Conservation (phyloP, 2,329 filamentous ascomycete genomes). For the Proliferodiscus dingleyae region DNA sequence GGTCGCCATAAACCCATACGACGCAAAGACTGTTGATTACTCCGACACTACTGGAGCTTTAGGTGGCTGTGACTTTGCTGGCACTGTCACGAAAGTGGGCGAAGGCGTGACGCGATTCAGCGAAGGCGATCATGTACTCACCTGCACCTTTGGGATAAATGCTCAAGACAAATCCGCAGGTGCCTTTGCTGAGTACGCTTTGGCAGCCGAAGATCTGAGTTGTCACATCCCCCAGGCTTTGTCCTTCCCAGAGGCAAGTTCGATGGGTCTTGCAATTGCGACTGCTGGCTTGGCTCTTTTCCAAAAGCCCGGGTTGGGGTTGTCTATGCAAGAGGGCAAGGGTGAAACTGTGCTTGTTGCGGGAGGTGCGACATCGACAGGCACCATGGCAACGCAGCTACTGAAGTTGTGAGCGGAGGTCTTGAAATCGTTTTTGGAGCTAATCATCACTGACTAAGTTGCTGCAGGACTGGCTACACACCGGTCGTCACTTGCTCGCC, state of each 20-base stretch:
- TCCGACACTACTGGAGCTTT: background rate
- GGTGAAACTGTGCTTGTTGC: constrained; percentile 35
- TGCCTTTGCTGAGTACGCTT: constrained; percentile 2
- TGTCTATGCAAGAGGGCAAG: background rate
- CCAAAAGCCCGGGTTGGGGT: background rate
- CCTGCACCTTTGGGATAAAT: background rate
- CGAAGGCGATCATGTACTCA: constrained; percentile 1
- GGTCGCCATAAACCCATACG: constrained; percentile 6
- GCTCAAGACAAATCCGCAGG: background rate
- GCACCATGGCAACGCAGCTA: constrained; percentile 40
- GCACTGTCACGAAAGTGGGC: background rate
- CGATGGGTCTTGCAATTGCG: background rate
- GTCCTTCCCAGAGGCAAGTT: background rate
- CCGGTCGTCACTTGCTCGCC: constrained; percentile 33
- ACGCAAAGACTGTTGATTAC: constrained; percentile 3
- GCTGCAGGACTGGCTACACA: constrained; percentile 2
- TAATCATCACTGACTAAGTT: background rate
- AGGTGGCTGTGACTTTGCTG: background rate
- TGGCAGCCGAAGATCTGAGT: background rate
- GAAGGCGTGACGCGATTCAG: constrained; percentile 1
- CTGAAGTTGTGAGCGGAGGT: constrained; percentile 27
- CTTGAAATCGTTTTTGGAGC: background rate
- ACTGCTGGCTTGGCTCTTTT: constrained; percentile 4
- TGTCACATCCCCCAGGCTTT: constrained; percentile 1
- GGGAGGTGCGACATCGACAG: constrained; percentile 40